Conservation (phyloP, 345 rosid species). For the Brassica carinata region DNA sequence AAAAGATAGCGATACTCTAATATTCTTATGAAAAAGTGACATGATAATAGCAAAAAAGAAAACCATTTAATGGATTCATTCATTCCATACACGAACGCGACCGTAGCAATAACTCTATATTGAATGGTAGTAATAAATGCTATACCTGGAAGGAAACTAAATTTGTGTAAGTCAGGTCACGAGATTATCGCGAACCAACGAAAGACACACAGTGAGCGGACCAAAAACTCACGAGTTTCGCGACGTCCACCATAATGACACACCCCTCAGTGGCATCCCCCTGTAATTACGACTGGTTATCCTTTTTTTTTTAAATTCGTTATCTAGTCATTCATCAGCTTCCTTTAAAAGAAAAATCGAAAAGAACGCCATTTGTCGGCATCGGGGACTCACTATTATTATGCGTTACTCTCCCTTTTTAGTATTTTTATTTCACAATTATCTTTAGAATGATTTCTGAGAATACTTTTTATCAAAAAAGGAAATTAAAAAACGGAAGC, state of each 20-base stretch:
- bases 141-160: neutral
- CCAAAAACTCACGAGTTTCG: slow-evolving; percentile 30
- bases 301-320: neutral
- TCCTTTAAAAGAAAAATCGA: no score
- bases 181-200: slow-evolving; percentile 30
- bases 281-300: neutral
- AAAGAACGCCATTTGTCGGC: no score
- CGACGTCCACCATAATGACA: slow-evolving; percentile 25
- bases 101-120: neutral
- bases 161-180: slow-evolving; percentile 19
- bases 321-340: neutral
- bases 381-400: no score
- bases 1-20: neutral
- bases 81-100: neutral
- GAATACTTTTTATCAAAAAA: neutral
- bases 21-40: neutral
- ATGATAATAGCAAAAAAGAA: neutral
- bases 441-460: no score
- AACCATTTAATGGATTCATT: neutral
- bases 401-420: no score
- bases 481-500: neutral
- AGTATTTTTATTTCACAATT: no score
- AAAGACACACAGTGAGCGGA: slow-evolving; percentile 16
- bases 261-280: slow-evolving; percentile 4
- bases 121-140: slow-evolving; percentile 14